These are phyloP conservation scores for Aspergillus puulaauensis DNA, from an alignment of 2,329 filamentous ascomycete genomes.

Conservation along the genomic window DNA sequence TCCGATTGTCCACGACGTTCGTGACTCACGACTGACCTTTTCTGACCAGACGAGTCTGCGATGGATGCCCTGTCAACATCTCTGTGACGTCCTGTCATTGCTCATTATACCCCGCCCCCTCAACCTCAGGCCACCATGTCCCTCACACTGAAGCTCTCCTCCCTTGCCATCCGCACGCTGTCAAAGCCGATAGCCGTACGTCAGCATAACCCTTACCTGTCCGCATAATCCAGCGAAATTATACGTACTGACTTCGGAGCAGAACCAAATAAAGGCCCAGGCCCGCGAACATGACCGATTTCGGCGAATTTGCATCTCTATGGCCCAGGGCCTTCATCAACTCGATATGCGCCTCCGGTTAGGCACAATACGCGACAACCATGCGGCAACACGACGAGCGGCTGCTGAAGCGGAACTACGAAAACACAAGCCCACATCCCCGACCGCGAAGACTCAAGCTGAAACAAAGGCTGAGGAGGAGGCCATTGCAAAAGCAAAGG, in stretches of 20 bases:
- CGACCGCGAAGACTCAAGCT: constrained; percentile 63
- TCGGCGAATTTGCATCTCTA: constrained; percentile 58
- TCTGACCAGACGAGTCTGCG: not conserved
- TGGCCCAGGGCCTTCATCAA: constrained; percentile 64
- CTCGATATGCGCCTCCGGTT: constrained; percentile 68
- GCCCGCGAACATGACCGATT: constrained; percentile 69
- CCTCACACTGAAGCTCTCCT: constrained; percentile 65
- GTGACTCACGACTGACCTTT: not conserved
- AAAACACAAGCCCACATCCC: constrained; percentile 51
- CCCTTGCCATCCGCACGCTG: constrained; percentile 62
- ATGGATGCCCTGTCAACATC: not conserved
- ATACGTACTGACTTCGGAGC: constrained; percentile 27
- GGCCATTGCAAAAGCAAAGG: constrained; percentile 44
- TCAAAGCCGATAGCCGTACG: constrained; percentile 67
- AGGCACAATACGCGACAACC: constrained; percentile 62
- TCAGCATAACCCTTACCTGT: constrained; percentile 5
- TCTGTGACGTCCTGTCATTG: not conserved
- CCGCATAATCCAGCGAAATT: not conserved
- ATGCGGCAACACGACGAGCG: constrained; percentile 47
- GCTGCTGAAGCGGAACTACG: constrained; percentile 56
- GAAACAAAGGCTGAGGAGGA: constrained; percentile 58
- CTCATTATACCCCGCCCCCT: not conserved
- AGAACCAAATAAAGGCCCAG: constrained; percentile 68
- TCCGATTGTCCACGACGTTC: not conserved
- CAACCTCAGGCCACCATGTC: constrained; percentile 50